A percentile compares a stretch with the other conserved stretches of the same genome.
Conservation (phyloP, 495 filamentous ascomycete species). For the Daldinia concentrica region DNA sequence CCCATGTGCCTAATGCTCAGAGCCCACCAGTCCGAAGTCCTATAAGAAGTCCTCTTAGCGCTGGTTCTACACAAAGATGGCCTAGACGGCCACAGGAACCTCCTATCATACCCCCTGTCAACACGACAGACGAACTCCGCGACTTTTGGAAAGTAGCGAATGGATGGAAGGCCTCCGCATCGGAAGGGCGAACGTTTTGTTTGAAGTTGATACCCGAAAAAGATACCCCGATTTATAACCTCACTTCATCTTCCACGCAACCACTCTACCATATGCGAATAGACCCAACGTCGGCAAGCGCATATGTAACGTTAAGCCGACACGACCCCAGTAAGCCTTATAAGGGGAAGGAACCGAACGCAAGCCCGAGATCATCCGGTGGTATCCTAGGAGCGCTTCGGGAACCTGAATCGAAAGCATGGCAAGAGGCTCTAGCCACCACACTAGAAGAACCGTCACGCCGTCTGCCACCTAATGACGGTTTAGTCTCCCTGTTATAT, state of each 20-base stretch:
- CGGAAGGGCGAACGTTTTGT: constrained; percentile 62
- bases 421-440: constrained; percentile 66
- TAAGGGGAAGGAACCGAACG: constrained; percentile 45
- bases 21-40: constrained; percentile 46
- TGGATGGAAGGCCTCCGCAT: constrained; percentile 61
- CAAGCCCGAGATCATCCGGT: constrained; percentile 30
- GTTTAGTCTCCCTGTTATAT: constrained; percentile 77
- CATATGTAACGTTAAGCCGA: constrained; percentile 60
- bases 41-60: constrained; percentile 43
- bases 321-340: constrained; percentile 63
- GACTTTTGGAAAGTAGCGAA: constrained; percentile 65
- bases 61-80: constrained; percentile 46
- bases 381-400: constrained; percentile 54
- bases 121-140: constrained; percentile 61
- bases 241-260: constrained; percentile 56
- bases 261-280: constrained; percentile 64
- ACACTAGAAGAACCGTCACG: constrained; percentile 67
- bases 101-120: constrained; percentile 55
- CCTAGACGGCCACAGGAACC: constrained; percentile 55
- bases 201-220: constrained; percentile 57
- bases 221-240: constrained; percentile 62
- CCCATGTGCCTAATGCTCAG: constrained; percentile 60
- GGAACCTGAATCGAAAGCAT: constrained; percentile 53
- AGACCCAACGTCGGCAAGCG: constrained; percentile 64
- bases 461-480: constrained; percentile 69